Evolutionary conservation across 768 basidiomycete species (phyloP).

Genomic region (Leccinellum luteum): DNA sequence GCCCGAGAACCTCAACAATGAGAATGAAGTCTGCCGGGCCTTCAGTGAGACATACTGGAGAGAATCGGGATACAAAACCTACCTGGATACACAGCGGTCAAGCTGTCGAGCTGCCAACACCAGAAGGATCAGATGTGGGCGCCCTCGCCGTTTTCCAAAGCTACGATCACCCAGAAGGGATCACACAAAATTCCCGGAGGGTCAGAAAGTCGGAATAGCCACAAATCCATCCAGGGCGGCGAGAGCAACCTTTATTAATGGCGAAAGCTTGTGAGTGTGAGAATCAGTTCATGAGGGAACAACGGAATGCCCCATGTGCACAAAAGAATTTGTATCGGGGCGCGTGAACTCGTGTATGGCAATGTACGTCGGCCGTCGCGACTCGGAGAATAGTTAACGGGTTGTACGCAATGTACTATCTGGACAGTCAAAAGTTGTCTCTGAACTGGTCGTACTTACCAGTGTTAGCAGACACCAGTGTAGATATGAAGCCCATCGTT

Average conservation of each 20-base stretch:
- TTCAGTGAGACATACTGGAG: neutral
- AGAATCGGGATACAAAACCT: neutral
- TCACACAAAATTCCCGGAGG: neutral
- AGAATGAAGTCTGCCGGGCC: neutral
- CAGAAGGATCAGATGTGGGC: neutral
- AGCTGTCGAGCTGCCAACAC: neutral
- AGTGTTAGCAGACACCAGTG: neutral
- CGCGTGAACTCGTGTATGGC: conserved; percentile 2
- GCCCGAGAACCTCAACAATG: neutral
- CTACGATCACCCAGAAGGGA: neutral
- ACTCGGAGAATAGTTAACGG: neutral
- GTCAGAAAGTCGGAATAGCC: neutral
- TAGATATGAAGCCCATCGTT: neutral
- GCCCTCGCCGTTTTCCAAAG: neutral
- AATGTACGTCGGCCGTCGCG: neutral
- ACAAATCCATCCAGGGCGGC: neutral
- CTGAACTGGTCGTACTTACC: neutral
- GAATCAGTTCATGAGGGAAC: conserved; percentile 10
- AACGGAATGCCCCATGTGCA: conserved; percentile 7
- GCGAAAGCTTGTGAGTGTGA: neutral
- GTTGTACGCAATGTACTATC: neutral
- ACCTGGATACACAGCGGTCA: neutral
- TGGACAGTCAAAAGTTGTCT: neutral
- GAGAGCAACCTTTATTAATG: conserved; percentile 7
- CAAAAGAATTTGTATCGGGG: conserved; percentile 1